Percentiles rank a stretch among this genome's conserved stretches.
Conservation (phyloP, 2,329 filamentous ascomycete species). For the Phaeosphaeriaceae sp. region DNA sequence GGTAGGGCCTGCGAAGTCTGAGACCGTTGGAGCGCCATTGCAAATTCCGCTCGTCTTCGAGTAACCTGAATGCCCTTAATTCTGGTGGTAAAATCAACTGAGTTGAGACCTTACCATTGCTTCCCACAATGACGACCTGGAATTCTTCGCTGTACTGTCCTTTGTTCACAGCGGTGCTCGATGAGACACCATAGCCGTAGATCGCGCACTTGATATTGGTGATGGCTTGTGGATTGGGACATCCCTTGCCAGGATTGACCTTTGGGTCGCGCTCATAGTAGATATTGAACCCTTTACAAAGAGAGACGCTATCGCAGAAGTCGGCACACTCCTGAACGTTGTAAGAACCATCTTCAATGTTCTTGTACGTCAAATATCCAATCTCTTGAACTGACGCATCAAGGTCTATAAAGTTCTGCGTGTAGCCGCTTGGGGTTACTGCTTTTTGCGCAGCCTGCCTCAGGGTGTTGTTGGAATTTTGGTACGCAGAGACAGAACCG, state of each 20-base stretch:
- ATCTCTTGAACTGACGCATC: slow-evolving; percentile 28
- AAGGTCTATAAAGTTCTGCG: slow-evolving; percentile 21
- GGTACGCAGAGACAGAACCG: slow-evolving; percentile 20
- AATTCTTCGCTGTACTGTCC: slow-evolving; percentile 33
- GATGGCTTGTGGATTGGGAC: slow-evolving; percentile 24
- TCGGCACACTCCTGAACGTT: slow-evolving; percentile 20
- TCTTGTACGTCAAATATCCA: slow-evolving; percentile 38
- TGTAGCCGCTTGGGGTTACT: slow-evolving; percentile 22
- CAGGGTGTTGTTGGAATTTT: slow-evolving; percentile 5
- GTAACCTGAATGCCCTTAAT: slow-evolving; percentile 20
- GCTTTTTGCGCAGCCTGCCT: slow-evolving; percentile 17
- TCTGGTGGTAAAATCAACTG: neutral
- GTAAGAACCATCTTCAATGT: slow-evolving; percentile 22
- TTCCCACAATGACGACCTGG: slow-evolving; percentile 35
- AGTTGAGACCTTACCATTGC: slow-evolving; percentile 22
- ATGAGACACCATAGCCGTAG: slow-evolving; percentile 34
- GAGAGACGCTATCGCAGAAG: slow-evolving; percentile 32
- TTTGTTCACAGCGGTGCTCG: slow-evolving; percentile 24
- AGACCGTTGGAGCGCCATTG: slow-evolving; percentile 8
- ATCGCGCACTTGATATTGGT: slow-evolving; percentile 39
- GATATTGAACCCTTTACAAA: slow-evolving; percentile 39
- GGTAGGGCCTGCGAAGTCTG: slow-evolving; percentile 25
- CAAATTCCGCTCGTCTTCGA: slow-evolving; percentile 22
- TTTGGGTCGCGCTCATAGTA: slow-evolving; percentile 37
- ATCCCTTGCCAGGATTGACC: slow-evolving; percentile 17